Conservation (phyloP, 2,329 filamentous ascomycete genomes). For the Aspergillus jensenii region DNA sequence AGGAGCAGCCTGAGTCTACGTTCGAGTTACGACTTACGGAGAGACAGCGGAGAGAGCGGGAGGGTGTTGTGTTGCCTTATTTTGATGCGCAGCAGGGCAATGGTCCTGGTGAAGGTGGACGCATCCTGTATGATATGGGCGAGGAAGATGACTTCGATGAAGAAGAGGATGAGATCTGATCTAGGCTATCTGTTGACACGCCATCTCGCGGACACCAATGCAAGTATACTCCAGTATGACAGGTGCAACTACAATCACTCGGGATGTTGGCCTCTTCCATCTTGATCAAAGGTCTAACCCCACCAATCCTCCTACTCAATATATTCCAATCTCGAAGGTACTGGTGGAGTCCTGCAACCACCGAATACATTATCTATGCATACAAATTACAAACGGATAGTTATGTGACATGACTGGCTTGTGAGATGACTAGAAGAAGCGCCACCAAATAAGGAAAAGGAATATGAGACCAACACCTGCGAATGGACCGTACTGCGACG, state of each 20-base stretch:
- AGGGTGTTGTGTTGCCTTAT: slow-evolving; percentile 89
- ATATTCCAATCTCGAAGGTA: background rate
- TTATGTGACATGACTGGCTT: slow-evolving; percentile 11
- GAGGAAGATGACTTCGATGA: slow-evolving; percentile 96
- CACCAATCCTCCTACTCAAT: background rate
- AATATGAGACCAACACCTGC: slow-evolving; percentile 78
- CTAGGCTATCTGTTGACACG: background rate
- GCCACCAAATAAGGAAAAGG: slow-evolving; percentile 84
- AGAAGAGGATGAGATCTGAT: slow-evolving; percentile 87
- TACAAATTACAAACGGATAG: slow-evolving; percentile 33
- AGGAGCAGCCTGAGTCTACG: slow-evolving; percentile 67
- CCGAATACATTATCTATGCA: slow-evolving; percentile 35
- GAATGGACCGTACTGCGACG: slow-evolving; percentile 76
- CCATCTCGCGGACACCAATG: background rate
- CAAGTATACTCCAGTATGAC: background rate
- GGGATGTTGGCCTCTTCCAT: background rate
- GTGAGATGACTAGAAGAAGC: slow-evolving; percentile 68
- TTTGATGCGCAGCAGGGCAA: slow-evolving; percentile 85
- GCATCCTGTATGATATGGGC: slow-evolving; percentile 96
- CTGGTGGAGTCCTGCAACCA: slow-evolving; percentile 33
- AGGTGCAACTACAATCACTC: background rate
- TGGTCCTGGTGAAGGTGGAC: slow-evolving; percentile 76
- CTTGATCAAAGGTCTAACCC: background rate
- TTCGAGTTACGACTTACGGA: slow-evolving; percentile 88
- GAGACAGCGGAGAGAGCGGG: slow-evolving; percentile 80